These are phyloP conservation scores for Colletotrichum destructivum DNA, from an alignment of 2,329 filamentous ascomycete species.

Conservation along the genomic window DNA sequence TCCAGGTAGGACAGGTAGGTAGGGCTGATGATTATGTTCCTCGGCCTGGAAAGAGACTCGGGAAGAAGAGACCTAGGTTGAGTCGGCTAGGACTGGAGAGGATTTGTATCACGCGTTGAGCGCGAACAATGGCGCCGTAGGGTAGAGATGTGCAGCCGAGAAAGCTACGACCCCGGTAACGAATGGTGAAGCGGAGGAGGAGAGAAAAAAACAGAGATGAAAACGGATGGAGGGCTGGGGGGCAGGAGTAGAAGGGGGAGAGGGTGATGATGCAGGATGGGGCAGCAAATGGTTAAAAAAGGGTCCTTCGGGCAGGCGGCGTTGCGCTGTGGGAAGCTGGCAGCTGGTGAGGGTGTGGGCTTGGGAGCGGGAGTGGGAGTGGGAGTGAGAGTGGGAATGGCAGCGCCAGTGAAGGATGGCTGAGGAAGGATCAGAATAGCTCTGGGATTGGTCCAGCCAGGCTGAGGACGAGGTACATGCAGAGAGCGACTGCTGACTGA, in stretches of 20 bases:
- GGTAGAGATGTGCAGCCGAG: slow-evolving; percentile 33
- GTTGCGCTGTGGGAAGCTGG: slow-evolving; percentile 31
- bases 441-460: slow-evolving; percentile 35
- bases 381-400: slow-evolving; percentile 17
- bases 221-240: slow-evolving; percentile 37
- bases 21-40: slow-evolving; percentile 24
- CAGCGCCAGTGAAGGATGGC: slow-evolving; percentile 39
- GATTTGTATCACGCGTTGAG: slow-evolving; percentile 25
- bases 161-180: slow-evolving; percentile 41
- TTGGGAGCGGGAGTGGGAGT: slow-evolving; percentile 20
- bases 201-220: slow-evolving; percentile 13
- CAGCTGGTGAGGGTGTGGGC: slow-evolving; percentile 20
- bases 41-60: slow-evolving; percentile 12
- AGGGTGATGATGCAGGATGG: slow-evolving; percentile 34
- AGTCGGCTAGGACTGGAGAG: slow-evolving; percentile 4
- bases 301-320: slow-evolving; percentile 38
- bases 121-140: slow-evolving; percentile 37
- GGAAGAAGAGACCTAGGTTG: slow-evolving; percentile 19
- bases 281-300: slow-evolving; percentile 43
- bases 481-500: neutral
- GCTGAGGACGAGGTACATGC: slow-evolving; percentile 22
- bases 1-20: slow-evolving; percentile 23
- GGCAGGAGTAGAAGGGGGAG: slow-evolving; percentile 38
- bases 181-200: slow-evolving; percentile 36
- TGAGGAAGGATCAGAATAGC: slow-evolving; percentile 40